Evolutionary conservation across 495 filamentous ascomycete species (phyloP).

Genomic region (Neurospora cerealis): DNA sequence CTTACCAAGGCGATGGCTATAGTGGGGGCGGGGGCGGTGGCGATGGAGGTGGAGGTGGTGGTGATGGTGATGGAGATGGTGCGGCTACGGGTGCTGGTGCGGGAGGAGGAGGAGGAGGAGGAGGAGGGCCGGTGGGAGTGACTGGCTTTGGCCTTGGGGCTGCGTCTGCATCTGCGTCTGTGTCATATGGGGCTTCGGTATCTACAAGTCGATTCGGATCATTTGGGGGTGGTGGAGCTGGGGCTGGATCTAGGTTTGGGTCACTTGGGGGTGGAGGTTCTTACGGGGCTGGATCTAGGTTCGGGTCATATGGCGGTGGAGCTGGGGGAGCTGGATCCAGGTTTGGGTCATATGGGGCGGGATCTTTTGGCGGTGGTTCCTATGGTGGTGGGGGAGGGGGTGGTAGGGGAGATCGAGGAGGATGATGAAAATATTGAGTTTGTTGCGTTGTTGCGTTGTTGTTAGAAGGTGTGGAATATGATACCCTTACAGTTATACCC

Average conservation of each 20-base stretch:
- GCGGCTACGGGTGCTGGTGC: not conserved
- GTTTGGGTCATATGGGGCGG: not conserved
- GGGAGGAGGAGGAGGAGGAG: not conserved
- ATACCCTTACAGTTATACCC: not conserved
- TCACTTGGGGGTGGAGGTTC: not conserved
- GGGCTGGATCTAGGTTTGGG: not conserved
- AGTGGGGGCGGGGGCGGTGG: not conserved
- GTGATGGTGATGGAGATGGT: not conserved
- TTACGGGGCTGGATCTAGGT: not conserved
- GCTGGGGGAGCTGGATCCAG: not conserved
- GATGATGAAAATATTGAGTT: conserved; percentile 10
- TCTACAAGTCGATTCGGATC: not conserved
- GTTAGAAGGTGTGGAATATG: not conserved
- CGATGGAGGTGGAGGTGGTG: not conserved
- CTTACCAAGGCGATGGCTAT: not conserved
- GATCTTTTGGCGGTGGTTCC: not conserved
- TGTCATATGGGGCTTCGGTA: not conserved
- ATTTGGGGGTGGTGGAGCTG: not conserved
- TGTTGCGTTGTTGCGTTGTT: not conserved
- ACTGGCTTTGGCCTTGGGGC: not conserved
- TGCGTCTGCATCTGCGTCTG: not conserved
- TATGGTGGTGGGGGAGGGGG: not conserved
- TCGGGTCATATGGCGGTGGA: not conserved
- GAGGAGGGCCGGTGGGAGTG: conserved; percentile 8
- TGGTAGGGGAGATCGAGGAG: conserved; percentile 9